Evolutionary conservation across 345 rosid genomes (phyloP), one percentile per base, ranked within the genome.

Genomic region (Dovyalis caffra): DNA sequence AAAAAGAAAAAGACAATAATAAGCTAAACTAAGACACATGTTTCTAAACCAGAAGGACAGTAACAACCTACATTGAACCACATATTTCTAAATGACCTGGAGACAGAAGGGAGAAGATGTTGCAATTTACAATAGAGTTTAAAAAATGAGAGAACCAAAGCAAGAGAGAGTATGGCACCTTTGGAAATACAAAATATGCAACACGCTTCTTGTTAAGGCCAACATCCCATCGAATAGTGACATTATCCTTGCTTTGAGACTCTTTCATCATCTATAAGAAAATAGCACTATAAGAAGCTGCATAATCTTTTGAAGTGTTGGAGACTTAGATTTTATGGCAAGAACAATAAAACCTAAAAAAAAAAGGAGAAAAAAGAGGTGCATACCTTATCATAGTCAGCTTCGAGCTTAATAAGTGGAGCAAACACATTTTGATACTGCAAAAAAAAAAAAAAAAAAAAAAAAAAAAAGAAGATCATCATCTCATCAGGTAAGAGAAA

Each of bases 371-470:
- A n/a, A 25, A 66, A 64, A 60, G 53, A 38, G 68, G 67, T 60
- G 73, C 86, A 71, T 80, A 93, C 98, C 82, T 96, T 93, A 86
- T 93, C 98, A 86, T 96, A 96, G 85, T 96, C 99, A 75, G 98
- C 99, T 88, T 96, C 99, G 45, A 93, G 98, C 90, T 96, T 96
- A 65, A 96, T 96, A 15, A 96, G 95, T 7, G 99, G 98, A 8
- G 99, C 99, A 84, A 96, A 96, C 31, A 96, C 98, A 86, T 96
- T 96, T 96, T 93, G 99, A 86, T 96, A 96, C 99, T 96, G 95
- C 90, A 84, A 53, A 40, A 62, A 21, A 28, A 31, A n/a, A 83
- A 74, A 76, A n/a, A n/a, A 84, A 53, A 40, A 62, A 21, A 28
- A 31, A n/a, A 83, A 74, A n/a, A n/a, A n/a, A n/a, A n/a, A n/a